phyloP scores from a whole-genome alignment of 169 alveolate species.

The Plasmodium knowlesi region DNA sequence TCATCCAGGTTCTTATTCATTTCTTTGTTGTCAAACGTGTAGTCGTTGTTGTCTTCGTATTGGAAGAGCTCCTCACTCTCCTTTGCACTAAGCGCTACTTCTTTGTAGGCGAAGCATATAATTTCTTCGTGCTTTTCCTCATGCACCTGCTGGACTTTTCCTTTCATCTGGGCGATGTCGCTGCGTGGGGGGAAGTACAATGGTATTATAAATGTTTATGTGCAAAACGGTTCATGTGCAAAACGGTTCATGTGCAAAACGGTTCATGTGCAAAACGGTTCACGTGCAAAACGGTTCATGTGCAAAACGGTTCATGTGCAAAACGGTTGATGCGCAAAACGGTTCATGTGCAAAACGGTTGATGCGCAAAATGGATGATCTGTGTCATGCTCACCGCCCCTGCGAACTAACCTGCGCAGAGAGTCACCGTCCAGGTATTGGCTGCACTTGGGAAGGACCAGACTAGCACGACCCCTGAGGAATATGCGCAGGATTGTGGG shows the following conservation, averaged over 20 bases:
- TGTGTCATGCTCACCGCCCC: neutral
- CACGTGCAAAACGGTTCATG: no score
- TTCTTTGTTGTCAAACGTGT: neutral
- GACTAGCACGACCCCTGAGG: conserved; percentile 6
- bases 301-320: no score
- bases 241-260: no score
- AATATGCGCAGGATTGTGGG: conserved; percentile 21
- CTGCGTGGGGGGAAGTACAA: neutral
- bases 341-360: neutral
- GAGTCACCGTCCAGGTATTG: conserved; percentile 29
- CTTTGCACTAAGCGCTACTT: conserved; percentile 1
- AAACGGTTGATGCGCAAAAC: no score
- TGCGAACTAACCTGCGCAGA: neutral
- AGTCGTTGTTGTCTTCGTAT: conserved; percentile 1
- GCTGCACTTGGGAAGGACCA: conserved; percentile 26
- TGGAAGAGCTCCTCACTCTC: conserved; percentile 6
- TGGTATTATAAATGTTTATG: no score
- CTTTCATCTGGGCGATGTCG: conserved; percentile 21
- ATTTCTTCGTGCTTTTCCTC: neutral
- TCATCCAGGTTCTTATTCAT: neutral
- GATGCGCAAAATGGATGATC: no score
- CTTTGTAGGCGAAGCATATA: conserved; percentile 59
- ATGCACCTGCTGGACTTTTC: neutral
- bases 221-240: no score
- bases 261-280: no score